Evolutionary conservation across 1,139 yeast species (phyloP), one percentile per base, ranked within the genome.

Genomic region (Suhomyces chickasaworum): DNA sequence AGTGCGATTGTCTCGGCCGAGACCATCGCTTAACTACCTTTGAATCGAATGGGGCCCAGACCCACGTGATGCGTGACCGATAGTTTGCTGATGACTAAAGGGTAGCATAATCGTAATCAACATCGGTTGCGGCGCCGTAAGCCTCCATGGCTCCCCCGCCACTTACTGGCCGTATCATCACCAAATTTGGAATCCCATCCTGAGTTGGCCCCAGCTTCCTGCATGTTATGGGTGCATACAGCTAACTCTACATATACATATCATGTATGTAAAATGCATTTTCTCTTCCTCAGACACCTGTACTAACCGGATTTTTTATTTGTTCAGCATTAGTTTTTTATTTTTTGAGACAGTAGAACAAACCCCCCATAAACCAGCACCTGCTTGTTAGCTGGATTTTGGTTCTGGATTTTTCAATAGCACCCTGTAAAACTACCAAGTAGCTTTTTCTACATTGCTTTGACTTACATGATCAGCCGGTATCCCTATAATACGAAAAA

Each of bases 401-500:
- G n/a, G n/a, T n/a, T n/a, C n/a, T n/a, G n/a, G n/a, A n/a, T n/a
- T n/a, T n/a, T n/a, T 29, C 32, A 15, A 17, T 29, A 17, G 8
- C 17, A 13, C 17, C 32, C 32, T 13, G 10, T 13, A 7, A 29
- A 13, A 29, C 5, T 8, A 15, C 21, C 13, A 16, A 10, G 22
- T 31, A 4, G 4, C 18, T 31, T 4, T 3, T 4, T 8, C 35
- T 32, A 32, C 22, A 35, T 21, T 21, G 29, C 37, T 35, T 21
- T 13, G 9, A 7, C 10, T 25, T 4, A 25, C 20, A 18, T 20
- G 7, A 16, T 13, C 12, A 22, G 13, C 37, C 37, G 29, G n/a
- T 22, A 21, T 22, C 37, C 37, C 17, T 22, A 15, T 35, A 35
- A 35, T 13, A 35, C 37, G 37, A 35, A 35, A 7, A 21, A 32